Evolutionary conservation across 208 protist genomes (phyloP), one percentile per base, ranked within the genome.

Genomic region (Naegleria fowleri): DNA sequence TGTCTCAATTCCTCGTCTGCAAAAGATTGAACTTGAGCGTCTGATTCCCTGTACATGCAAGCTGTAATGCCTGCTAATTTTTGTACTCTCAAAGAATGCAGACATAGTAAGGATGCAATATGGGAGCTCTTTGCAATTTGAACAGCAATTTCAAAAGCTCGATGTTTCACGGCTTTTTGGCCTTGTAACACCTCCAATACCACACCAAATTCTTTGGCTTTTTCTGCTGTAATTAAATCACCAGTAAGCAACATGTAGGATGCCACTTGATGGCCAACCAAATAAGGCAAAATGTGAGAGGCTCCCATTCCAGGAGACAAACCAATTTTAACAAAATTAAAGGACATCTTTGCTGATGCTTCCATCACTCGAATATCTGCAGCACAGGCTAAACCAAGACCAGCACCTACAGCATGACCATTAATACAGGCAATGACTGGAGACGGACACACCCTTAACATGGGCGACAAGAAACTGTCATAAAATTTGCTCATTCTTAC

Each of bases 371-470:
- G 91, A 7, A 96, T 90, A 90, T 96, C 95, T 38, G 91, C 88
- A n/a, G 94, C 94, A 36, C 95, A 43, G 25, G 95, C 92, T 3
- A 96, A 51, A 90, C 94, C 95, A 0, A 95, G 86, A 41, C 95
- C 95, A 5, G 95, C 95, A 87, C 95, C 95, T 39, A 96, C 91
- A 5, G 95, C 95, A 55, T 67, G 58, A 33, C 95, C 95, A 90
- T 95, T 95, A 19, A 95, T 91, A 39, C 93, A 93, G 4, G 75
- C 75, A 83, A 83, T 39, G 0, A n/a, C 33, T 2, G 75, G 75
- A 0, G 33, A 16, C 1, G 55, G 55, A 67, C 55, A 67, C 11
- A 67, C 22, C 22, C 55, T 67, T 3, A 67, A 29, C 55, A 67
- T 29, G 11, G 55, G 55, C 19, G 55, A 22, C 13, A 67, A 67